Base-by-base conservation (phyloP, 208 protist genomes). In the Trypanosoma lewisi region DNA sequence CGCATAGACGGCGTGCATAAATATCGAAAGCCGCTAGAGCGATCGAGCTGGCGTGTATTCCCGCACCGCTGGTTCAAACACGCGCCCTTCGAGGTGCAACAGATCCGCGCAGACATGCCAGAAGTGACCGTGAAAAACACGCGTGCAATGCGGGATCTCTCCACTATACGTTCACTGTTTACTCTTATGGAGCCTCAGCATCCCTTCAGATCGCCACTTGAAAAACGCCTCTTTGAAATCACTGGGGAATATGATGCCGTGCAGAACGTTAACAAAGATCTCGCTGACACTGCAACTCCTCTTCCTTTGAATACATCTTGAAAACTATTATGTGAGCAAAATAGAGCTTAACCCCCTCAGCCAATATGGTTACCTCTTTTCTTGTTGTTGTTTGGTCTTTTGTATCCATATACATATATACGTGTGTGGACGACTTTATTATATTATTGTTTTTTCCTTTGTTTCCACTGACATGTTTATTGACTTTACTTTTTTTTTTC, bases 81-180 rank as follows among this genome's bases (percentile, higher is more conserved):
- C 62, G 84, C 90, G 3, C 90, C 90, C 0, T 96, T 93, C 57
- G 90, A 96, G 56, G 83, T 96, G 28, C 85, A 93, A 59, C 84
- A 96, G 75, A 74, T 96, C 42, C 87, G 90, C 16, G 73, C 90
- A 4, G 90, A 96, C 54, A 87, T 96, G 9, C 81, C 87, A 0
- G 75, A 89, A 57, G 60, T 63, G 4, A 76, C 79, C 7, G 80
- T 96, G 9, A 52, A 75, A 12, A 93, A 94, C 52, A 93, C 87
- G 14, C 83, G 90, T 30, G 82, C 80, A 31, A 88, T 87, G 63
- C 80, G 90, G 28, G 90, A 96, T 63, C 39, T 83, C 9, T 78
- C 74, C 17, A 96, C 90, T 14, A 68, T 96, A 54, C 78, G 80
- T 19, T 88, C 75, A 39, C 63, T 96, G 2, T 93, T 94, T 48